Evolutionary conservation across 2,329 filamentous ascomycete species (phyloP), one percentile per base, ranked within the genome.

Genomic region (Cercospora janseana): DNA sequence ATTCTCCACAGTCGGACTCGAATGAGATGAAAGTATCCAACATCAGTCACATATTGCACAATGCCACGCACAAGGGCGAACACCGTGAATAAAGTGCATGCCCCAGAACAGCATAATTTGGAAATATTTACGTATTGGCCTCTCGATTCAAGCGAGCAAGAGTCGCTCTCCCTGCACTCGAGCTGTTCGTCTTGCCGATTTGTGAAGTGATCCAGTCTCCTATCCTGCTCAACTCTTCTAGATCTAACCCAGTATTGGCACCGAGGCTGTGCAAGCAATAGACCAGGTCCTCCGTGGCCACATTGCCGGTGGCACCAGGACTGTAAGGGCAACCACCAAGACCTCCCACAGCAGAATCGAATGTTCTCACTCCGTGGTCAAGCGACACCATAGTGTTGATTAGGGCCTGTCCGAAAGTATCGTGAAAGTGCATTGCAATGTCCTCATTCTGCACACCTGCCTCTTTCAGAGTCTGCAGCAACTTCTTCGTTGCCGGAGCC

Each of bases 381-480:
- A 93, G 78, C 28, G 85, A 83, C 0, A 91, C 83, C 8, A 87
- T 82, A 4, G 84, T 85, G 65, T 94, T 94, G 6, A 89, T 85
- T n/a, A 92, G 74, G 1, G 88, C 88, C 72, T 90, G 86, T 1
- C 88, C 88, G 65, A 90, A 92, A 1, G 89, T 94, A 64, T 95
- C 88, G 68, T 95, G 89, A 63, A 94, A 92, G 69, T 95, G 89
- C 72, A 91, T 82, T 0, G 57, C 87, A 8, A 94, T 71, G 61
- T 87, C 84, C 60, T 83, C 81, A 47, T 78, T 79, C 15, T 84
- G 77, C 13, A 94, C 78, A 0, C 84, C 85, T 1, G 85, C 86
- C 1, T 81, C 78, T 6, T 75, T 69, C 69, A 89, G 72, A 49
- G 83, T 83, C 56, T 77, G 77, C 51, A 90, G 73, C 38, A 90